Evolutionary conservation across 2,329 filamentous ascomycete species (phyloP).

Genomic region (Capronia coronata): DNA sequence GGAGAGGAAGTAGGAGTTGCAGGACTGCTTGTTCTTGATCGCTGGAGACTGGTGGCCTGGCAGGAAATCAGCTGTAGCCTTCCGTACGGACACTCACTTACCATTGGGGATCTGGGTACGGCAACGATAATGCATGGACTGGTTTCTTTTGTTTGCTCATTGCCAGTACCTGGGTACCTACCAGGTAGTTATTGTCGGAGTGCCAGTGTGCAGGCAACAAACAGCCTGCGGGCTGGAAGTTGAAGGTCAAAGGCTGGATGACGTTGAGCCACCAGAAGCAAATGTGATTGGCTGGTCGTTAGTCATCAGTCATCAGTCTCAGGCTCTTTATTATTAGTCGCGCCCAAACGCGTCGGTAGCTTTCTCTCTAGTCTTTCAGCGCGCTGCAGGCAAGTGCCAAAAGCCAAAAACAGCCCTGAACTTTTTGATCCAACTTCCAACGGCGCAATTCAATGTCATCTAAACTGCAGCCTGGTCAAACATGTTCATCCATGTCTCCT

Average conservation of each 20-base stretch:
- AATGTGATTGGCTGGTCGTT: not conserved
- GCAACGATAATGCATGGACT: constrained; percentile 18
- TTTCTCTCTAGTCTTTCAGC: not conserved
- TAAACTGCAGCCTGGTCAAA: constrained; percentile 9
- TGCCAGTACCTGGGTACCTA: no score
- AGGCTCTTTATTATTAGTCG: no score
- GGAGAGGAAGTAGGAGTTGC: constrained; percentile 22
- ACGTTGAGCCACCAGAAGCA: not conserved
- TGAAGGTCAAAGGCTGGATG: not conserved
- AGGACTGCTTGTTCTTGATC: constrained; percentile 18
- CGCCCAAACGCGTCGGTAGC: constrained; percentile 11
- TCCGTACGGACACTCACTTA: not conserved
- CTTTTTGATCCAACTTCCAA: constrained; percentile 1
- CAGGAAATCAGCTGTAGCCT: constrained; percentile 3
- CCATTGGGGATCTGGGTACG: constrained; percentile 24
- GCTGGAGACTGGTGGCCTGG: constrained; percentile 17
- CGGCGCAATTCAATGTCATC: constrained; percentile 1
- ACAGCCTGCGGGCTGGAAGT: not conserved
- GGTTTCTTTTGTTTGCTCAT: constrained; percentile 21
- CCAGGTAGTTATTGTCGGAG: no score
- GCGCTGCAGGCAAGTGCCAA: not conserved
- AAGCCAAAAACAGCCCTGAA: not conserved
- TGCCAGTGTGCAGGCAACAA: not conserved
- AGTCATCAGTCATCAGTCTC: no score
- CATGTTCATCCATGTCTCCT: not conserved